phyloP scores from a whole-genome alignment of 164 flowering plant species.

The Kalanchoe fedtschenkoi region DNA sequence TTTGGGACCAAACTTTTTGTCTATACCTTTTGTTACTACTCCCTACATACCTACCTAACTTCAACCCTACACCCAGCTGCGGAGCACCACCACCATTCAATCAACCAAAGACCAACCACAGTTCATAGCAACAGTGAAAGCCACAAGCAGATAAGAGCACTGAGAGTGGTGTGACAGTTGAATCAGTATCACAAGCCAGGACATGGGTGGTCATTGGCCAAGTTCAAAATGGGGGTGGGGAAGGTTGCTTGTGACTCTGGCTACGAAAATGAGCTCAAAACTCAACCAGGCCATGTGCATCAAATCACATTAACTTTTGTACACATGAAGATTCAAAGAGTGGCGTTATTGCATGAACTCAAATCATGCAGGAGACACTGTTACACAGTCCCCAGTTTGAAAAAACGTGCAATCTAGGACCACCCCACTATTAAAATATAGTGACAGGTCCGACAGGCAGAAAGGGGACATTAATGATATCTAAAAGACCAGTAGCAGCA shows the following conservation, averaged over 20 bases:
- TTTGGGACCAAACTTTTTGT: neutral
- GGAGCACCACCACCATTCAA: neutral
- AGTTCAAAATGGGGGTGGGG: neutral
- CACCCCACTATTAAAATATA: neutral
- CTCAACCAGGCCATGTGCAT: conserved; percentile 1
- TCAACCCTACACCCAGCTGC: neutral
- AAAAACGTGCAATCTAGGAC: conserved; percentile 2
- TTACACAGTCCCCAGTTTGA: neutral
- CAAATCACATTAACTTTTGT: neutral
- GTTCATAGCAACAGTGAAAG: neutral
- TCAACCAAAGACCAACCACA: neutral
- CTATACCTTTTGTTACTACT: neutral
- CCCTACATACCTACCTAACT: too few relatives aligned
- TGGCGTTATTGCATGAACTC: neutral
- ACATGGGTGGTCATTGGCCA: neutral
- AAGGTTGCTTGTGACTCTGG: neutral
- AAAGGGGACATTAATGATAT: neutral
- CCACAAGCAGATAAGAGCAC: neutral
- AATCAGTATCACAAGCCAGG: neutral
- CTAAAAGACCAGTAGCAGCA: neutral
- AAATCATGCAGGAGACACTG: neutral
- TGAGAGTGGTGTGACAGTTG: neutral
- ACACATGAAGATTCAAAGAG: neutral
- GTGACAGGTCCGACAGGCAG: neutral
- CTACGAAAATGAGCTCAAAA: neutral